Conservation (phyloP, 768 basidiomycete genomes). For the Kwoniella shandongensis region DNA sequence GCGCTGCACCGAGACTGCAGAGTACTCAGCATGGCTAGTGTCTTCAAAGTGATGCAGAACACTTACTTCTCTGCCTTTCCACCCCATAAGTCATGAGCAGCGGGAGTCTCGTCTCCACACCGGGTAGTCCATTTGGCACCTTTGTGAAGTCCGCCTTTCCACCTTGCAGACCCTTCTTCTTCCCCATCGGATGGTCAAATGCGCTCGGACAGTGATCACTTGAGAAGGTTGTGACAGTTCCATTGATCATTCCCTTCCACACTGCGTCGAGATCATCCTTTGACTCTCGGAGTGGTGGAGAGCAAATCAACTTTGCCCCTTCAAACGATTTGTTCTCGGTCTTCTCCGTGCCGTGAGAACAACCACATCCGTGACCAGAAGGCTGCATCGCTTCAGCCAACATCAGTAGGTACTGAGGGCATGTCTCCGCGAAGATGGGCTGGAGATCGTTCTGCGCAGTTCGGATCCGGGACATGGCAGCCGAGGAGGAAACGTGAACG, state of each 20-base stretch:
- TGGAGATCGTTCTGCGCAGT: slow-evolving; percentile 44
- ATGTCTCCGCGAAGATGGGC: slow-evolving; percentile 50
- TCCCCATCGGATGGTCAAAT: slow-evolving; percentile 46
- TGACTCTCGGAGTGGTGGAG: slow-evolving; percentile 45
- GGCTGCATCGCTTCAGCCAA: slow-evolving; percentile 45
- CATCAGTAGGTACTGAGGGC: slow-evolving; percentile 50
- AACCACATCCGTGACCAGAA: slow-evolving; percentile 39
- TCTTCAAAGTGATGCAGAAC: background rate
- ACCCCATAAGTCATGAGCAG: slow-evolving; percentile 52
- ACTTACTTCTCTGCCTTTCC: slow-evolving; percentile 36
- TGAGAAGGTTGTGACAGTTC: slow-evolving; percentile 49
- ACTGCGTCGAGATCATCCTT: slow-evolving; percentile 42
- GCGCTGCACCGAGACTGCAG: slow-evolving; percentile 39
- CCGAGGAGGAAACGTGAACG: slow-evolving; percentile 49
- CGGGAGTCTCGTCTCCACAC: slow-evolving; percentile 52
- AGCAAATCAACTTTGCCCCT: slow-evolving; percentile 50
- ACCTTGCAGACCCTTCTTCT: slow-evolving; percentile 23
- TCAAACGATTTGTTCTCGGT: slow-evolving; percentile 1
- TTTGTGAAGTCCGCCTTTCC: slow-evolving; percentile 43
- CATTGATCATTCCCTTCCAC: slow-evolving; percentile 45
- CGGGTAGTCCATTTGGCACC: slow-evolving; percentile 54
- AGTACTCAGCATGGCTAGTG: slow-evolving; percentile 21
- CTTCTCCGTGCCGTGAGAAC: background rate
- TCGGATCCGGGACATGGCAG: slow-evolving; percentile 42
- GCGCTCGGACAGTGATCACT: slow-evolving; percentile 52